phyloP scores from a whole-genome alignment of 1,139 yeast genomes.

The Lodderomyces metapsilosis region DNA sequence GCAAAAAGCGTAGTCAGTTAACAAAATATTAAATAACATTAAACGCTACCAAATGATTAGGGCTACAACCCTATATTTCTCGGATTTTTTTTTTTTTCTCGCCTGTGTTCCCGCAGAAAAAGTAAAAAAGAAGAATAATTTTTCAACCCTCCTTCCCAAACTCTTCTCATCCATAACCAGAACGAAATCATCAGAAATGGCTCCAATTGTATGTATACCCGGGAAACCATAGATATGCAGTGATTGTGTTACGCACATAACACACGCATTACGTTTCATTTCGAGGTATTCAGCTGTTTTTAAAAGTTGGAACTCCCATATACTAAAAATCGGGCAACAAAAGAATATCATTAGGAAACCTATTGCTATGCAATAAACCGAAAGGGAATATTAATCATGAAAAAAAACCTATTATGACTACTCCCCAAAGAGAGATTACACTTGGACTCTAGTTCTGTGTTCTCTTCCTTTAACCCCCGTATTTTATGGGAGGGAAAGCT shows the following conservation, averaged over 20 bases:
- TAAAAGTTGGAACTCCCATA: not conserved
- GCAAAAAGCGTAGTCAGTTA: no score
- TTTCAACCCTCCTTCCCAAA: no score
- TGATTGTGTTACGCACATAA: no score
- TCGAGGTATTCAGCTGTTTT: no score
- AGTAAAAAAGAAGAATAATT: conserved; percentile 1
- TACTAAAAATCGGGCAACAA: not conserved
- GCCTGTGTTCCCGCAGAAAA: not conserved
- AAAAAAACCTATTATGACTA: not conserved
- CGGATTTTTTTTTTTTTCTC: not conserved
- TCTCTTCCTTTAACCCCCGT: no score
- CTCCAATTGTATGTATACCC: conserved; percentile 78
- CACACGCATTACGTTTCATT: no score
- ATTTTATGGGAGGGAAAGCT: conserved; percentile 9
- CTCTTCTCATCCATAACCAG: no score
- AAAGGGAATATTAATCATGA: not conserved
- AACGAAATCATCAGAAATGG: conserved; percentile 69
- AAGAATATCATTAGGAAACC: no score
- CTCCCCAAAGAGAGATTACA: not conserved
- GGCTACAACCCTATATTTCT: no score
- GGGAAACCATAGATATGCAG: no score
- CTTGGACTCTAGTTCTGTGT: not conserved
- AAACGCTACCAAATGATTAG: not conserved
- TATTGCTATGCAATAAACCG: no score
- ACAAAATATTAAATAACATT: no score